Base-by-base conservation (phyloP, 2,329 filamentous ascomycete genomes). In the Colletotrichum tamarilloi region DNA sequence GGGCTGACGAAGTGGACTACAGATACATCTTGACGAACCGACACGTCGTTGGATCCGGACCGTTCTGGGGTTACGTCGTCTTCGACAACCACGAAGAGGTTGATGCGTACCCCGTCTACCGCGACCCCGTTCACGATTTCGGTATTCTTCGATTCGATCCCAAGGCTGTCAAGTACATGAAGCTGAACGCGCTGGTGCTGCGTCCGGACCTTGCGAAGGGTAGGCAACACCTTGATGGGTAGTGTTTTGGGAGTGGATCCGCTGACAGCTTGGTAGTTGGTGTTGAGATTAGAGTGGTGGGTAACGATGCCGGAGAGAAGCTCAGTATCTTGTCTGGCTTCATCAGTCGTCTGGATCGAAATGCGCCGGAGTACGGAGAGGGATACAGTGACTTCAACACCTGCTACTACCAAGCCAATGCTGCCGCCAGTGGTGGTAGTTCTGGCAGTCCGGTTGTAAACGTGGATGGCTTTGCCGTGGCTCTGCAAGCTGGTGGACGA, bases 81-180 rank as follows among this genome's bases (percentile, higher is more conserved):
- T 99, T 99, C 82, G 97, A 99, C 83, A 99, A 99, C 81, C 97
- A 99, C 83, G 97, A 99, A 77, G 89, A 97, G 87, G 97, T 97
- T 78, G 97, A 99, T 81, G 96, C 97, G 60, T 94, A 95, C 80
- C 97, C 97, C 9, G 95, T 99, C 62, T 99, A 99, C 85, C 95
- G 97, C 79, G 97, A 99, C 80, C 97, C 97, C 19, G 96, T 99
- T 32, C 97, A 99, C 87, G 97, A 99, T 83, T 99, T 99, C 79
- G 97, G 97, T 75, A 97, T 99, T 78, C 90, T 99, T 63, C 92
- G 97, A 80, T 99, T 99, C 85, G 94, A 99, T 78, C 97, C 97
- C 52, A 95, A 95, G 80, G 93, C 93, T 9, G 97, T 99, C 86
- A 98, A 98, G 82, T 98, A 99, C 84, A 98, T 99, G 95, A 92